Conservation (phyloP, 495 filamentous ascomycete species). For the Bryoglossum gracile region DNA sequence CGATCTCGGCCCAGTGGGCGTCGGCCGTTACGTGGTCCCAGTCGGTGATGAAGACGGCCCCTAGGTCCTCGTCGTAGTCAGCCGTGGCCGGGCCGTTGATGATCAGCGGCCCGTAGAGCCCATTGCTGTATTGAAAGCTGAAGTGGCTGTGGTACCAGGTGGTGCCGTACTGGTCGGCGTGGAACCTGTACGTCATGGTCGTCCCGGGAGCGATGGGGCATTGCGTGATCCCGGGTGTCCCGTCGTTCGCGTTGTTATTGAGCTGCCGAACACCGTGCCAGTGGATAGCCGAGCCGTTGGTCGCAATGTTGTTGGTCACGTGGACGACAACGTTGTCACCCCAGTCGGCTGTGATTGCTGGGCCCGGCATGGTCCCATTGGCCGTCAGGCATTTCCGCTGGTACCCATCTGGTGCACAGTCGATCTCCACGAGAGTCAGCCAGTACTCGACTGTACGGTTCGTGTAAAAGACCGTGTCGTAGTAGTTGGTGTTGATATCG, state of each 20-base stretch:
- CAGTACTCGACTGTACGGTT: constrained; percentile 17
- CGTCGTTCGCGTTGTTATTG: constrained; percentile 26
- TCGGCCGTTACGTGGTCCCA: neutral
- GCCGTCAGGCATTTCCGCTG: constrained; percentile 14
- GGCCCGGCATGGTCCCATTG: constrained; percentile 24
- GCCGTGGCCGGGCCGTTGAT: constrained; percentile 28
- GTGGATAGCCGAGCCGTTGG: neutral
- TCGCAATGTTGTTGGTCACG: neutral
- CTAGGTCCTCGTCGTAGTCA: neutral
- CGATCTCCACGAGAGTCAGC: constrained; percentile 21
- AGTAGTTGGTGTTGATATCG: constrained; percentile 25
- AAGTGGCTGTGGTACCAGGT: constrained; percentile 52
- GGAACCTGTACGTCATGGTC: constrained; percentile 40
- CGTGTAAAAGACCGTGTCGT: constrained; percentile 6
- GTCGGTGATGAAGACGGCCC: neutral
- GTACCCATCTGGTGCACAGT: constrained; percentile 25
- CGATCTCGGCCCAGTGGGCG: constrained; percentile 49
- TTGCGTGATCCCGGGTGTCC: constrained; percentile 43
- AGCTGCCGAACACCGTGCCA: neutral
- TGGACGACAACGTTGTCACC: constrained; percentile 19
- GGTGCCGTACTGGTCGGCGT: constrained; percentile 41
- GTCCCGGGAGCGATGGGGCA: constrained; percentile 37
- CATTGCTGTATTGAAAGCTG: constrained; percentile 41
- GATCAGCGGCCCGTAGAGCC: constrained; percentile 44
- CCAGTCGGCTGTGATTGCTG: constrained; percentile 28